Evolutionary conservation across 495 filamentous ascomycete species (phyloP).

Genomic region (Wilcoxina mikolae): DNA sequence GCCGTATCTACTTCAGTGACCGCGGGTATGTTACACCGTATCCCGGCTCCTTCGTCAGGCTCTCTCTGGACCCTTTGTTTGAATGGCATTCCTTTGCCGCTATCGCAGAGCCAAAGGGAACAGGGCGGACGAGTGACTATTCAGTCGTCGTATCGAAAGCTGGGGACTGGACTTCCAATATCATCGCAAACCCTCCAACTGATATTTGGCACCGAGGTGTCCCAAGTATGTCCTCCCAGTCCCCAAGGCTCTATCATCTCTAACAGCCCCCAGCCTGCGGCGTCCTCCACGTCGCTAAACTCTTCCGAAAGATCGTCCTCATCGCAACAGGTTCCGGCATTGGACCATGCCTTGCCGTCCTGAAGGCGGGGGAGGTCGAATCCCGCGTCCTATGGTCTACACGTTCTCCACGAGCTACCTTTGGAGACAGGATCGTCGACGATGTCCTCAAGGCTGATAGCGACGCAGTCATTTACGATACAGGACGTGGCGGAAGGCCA

Average conservation of each 20-base stretch:
- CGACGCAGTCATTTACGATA: constrained; percentile 38
- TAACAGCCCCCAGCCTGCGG: constrained; percentile 45
- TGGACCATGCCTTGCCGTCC: constrained; percentile 46
- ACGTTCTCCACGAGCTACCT: constrained; percentile 33
- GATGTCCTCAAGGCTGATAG: constrained; percentile 35
- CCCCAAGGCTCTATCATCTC: too few relatives aligned
- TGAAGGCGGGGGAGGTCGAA: constrained; percentile 32
- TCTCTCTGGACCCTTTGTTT: constrained; percentile 44
- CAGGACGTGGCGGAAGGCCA: constrained; percentile 33
- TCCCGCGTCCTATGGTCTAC: constrained; percentile 40
- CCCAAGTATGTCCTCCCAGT: constrained; percentile 15
- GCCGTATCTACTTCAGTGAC: constrained; percentile 56
- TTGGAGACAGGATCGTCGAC: constrained; percentile 34
- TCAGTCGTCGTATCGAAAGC: constrained; percentile 62
- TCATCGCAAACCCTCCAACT: constrained; percentile 46
- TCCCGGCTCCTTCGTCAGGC: constrained; percentile 36
- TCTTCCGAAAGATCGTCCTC: constrained; percentile 55
- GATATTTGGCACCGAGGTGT: constrained; percentile 42
- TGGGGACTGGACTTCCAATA: constrained; percentile 65
- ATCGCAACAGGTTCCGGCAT: constrained; percentile 79
- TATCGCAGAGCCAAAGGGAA: constrained; percentile 38
- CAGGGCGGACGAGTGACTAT: constrained; percentile 37
- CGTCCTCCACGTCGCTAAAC: constrained; percentile 53
- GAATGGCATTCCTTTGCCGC: constrained; percentile 78
- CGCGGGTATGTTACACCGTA: constrained; percentile 35